A percentile compares a stretch with the other conserved stretches of the same genome.
Conservation (phyloP, 2,329 filamentous ascomycete species). For the Xylaria sp. region DNA sequence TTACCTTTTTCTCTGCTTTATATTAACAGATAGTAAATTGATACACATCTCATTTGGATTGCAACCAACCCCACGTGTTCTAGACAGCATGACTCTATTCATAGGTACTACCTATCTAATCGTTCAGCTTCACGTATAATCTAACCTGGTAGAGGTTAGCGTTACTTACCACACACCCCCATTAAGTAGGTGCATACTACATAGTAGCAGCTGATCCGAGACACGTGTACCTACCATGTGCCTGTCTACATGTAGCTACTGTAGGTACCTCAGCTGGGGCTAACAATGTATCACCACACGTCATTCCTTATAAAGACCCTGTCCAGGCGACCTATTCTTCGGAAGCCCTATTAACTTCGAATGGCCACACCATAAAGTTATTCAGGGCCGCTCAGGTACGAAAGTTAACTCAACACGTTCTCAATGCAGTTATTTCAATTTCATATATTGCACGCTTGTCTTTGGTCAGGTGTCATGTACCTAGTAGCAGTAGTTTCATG, state of each 20-base stretch:
- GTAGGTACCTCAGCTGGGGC: constrained; percentile 16
- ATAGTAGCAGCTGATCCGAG: constrained; percentile 11
- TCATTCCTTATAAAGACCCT: background rate
- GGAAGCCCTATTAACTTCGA: background rate
- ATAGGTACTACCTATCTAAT: background rate
- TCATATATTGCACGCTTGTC: background rate
- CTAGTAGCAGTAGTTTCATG: background rate
- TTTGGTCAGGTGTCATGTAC: background rate
- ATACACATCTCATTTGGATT: background rate
- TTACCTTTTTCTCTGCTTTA: background rate
- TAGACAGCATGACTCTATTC: background rate
- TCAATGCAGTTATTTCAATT: background rate
- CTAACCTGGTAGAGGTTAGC: constrained; percentile 24
- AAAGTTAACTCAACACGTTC: background rate
- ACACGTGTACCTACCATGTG: too few species aligned
- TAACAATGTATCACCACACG: background rate
- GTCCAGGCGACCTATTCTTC: background rate
- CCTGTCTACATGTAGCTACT: too few species aligned
- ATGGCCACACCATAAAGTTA: background rate
- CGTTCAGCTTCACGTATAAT: background rate
- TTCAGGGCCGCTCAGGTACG: background rate
- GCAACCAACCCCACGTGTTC: background rate
- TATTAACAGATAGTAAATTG: background rate
- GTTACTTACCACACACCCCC: constrained; percentile 11
- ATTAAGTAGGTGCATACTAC: background rate